Base-by-base conservation (phyloP, 192 early-diverging fungal species). In the Coemansia furcata region DNA sequence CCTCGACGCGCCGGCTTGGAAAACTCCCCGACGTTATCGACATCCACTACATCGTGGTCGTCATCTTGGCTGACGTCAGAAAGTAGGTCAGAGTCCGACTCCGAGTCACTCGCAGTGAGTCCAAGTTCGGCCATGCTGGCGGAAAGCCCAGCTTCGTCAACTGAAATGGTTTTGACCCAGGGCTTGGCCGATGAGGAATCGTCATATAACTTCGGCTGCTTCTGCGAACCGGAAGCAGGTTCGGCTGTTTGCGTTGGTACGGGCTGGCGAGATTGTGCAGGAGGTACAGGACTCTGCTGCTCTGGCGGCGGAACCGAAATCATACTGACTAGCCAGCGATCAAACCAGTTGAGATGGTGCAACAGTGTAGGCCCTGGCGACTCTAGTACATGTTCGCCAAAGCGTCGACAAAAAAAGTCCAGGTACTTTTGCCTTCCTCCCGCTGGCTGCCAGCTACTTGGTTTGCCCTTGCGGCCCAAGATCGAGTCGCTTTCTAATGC, bases 1-100 rank as follows among this genome's bases (percentile, higher is more conserved):
- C 93, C 94, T 14, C 86, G 77, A 15, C 85, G 86, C 0, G 66
- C 64, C n/a, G 86, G 80, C 43, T 79, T 83, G 43, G 79, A 66
- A 6, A 76, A 73, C 9, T 52, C 72, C 9, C 71, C 74, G 2
- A 42, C 63, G 0, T 7, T 38, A 14, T 44, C 61, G 23, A 17
- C 30, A 3, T 33, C 49, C 0, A 36, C 42, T 0, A 65, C 12
- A 0, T 71, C 62, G 8, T 72, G 65, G 2, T 76, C 68, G 33
- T 38, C 62, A 11, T 76, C 60, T 3, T 69, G 62, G 26, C 65
- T 40, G 6, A 33, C 26, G 54, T 62, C 55, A 11, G 57, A 5
- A 15, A 35, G 15, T 6, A 32, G 35, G 30, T 57, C 36, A 29
- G 26, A 33, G 1, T 46, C 63, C 2, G 29, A 15, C 10, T 62